Conservation (phyloP, 2,329 filamentous ascomycete genomes). For the Alternaria sp. region DNA sequence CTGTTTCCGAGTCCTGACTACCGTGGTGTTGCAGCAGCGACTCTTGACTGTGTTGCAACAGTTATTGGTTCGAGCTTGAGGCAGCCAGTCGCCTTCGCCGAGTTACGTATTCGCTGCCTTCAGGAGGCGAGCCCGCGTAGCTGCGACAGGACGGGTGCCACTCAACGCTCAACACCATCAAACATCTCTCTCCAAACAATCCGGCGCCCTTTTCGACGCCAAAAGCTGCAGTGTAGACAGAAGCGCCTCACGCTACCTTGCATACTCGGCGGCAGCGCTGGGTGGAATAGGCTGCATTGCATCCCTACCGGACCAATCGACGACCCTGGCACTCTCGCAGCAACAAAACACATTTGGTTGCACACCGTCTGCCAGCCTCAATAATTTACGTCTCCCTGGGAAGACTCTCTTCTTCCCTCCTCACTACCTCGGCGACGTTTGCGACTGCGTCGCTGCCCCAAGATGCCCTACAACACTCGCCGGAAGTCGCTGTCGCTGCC, state of each 20-base stretch:
- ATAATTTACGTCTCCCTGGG: slow-evolving; percentile 32
- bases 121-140: slow-evolving; percentile 44
- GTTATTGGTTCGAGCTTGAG: slow-evolving; percentile 24
- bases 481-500: slow-evolving; percentile 94
- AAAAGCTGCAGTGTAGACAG: slow-evolving; percentile 34
- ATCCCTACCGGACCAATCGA: slow-evolving; percentile 49
- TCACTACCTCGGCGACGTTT: slow-evolving; percentile 19
- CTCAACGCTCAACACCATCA: slow-evolving; percentile 20
- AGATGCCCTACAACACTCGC: slow-evolving; percentile 95
- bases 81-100: slow-evolving; percentile 35
- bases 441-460: slow-evolving; percentile 31
- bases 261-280: slow-evolving; percentile 41
- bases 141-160: slow-evolving; percentile 28
- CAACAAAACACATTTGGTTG: slow-evolving; percentile 45
- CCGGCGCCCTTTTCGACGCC: slow-evolving; percentile 22
- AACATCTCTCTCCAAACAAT: slow-evolving; percentile 27
- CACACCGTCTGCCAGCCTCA: slow-evolving; percentile 38
- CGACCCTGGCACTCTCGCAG: slow-evolving; percentile 41
- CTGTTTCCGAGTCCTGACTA: slow-evolving; percentile 7
- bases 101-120: slow-evolving; percentile 41
- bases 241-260: slow-evolving; percentile 47
- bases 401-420: slow-evolving; percentile 12
- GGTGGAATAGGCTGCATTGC: slow-evolving; percentile 45
- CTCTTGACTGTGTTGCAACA: slow-evolving; percentile 29
- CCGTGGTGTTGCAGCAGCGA: slow-evolving; percentile 29